Evolutionary conservation across 352 stramenopile genomes (phyloP).

Genomic region (Globisporangium acanthophoron): DNA sequence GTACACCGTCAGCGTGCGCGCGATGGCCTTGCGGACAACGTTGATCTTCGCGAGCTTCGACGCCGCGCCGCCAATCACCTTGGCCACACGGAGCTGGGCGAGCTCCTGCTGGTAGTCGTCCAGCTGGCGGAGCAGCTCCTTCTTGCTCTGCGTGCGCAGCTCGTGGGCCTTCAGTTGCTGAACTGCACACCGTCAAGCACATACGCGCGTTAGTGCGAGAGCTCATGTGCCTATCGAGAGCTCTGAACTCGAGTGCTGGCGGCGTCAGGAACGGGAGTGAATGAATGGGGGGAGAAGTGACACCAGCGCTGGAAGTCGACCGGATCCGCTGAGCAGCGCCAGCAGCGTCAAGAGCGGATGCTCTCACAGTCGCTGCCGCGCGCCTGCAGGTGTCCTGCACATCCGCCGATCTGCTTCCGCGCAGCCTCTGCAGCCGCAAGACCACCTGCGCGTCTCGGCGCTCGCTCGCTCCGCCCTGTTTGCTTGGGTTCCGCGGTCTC

Average conservation of each 20-base stretch:
- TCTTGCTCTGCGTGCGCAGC: conserved; percentile 96
- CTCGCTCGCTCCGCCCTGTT: too few relatives aligned
- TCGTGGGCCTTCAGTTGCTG: conserved; percentile 97
- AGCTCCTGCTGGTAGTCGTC: conserved; percentile 98
- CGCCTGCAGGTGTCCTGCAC: too few relatives aligned
- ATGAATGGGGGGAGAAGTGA: neutral
- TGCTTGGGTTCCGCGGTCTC: too few relatives aligned
- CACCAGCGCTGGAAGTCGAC: too few relatives aligned
- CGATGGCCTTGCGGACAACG: conserved; percentile 98
- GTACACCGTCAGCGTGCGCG: conserved; percentile 98
- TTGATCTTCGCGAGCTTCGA: conserved; percentile 99
- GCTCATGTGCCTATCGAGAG: neutral
- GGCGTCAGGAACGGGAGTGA: neutral
- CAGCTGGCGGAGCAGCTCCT: conserved; percentile 97
- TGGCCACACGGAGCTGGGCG: conserved; percentile 96
- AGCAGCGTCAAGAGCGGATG: too few relatives aligned
- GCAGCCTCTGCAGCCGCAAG: neutral
- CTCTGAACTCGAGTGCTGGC: neutral
- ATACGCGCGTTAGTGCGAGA: neutral
- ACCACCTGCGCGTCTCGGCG: too few relatives aligned
- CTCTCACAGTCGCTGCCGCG: too few relatives aligned
- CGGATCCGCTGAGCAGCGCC: too few relatives aligned
- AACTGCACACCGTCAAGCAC: conserved; percentile 21
- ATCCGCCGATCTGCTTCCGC: neutral
- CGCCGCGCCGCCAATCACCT: conserved; percentile 98